Conservation (phyloP, 2,329 filamentous ascomycete genomes). For the Fusarium sp. region DNA sequence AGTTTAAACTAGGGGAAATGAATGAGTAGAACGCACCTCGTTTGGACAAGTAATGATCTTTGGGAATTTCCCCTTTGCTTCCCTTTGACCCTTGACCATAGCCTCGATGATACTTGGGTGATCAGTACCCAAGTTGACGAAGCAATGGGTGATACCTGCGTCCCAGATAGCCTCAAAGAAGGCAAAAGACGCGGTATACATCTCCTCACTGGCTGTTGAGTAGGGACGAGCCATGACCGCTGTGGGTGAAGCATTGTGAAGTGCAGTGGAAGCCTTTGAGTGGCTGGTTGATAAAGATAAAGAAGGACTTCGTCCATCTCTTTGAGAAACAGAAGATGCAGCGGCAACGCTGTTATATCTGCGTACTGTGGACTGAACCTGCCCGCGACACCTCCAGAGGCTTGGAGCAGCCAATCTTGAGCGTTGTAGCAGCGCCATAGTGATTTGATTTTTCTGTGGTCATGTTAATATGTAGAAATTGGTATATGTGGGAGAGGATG, state of each 20-base stretch:
- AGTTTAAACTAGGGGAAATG: background rate
- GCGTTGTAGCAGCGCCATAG: conserved; percentile 48
- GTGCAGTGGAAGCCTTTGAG: conserved; percentile 21
- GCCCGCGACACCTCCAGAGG: conserved; percentile 41
- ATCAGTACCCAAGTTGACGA: conserved; percentile 77
- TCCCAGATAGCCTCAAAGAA: conserved; percentile 88
- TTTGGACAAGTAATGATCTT: conserved; percentile 84
- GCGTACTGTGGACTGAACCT: conserved; percentile 25
- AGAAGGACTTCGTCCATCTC: conserved; percentile 2
- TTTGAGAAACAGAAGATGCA: conserved; percentile 28
- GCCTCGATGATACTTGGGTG: conserved; percentile 85
- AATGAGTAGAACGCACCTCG: conserved; percentile 65
- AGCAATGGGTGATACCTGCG: conserved; percentile 70
- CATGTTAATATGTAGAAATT: conserved; percentile 19
- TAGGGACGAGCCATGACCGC: conserved; percentile 40
- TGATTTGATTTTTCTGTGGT: conserved; percentile 13
- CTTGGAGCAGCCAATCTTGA: conserved; percentile 44
- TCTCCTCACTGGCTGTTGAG: conserved; percentile 51
- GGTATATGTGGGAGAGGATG: background rate
- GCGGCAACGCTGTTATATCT: conserved; percentile 40
- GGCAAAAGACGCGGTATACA: conserved; percentile 82
- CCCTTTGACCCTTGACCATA: conserved; percentile 80
- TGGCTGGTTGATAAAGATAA: conserved; percentile 18
- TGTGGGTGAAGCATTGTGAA: conserved; percentile 23
- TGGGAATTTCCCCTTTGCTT: conserved; percentile 74